These are phyloP conservation scores for Lasiodiplodia gonubiensis DNA, from an alignment of 2,329 filamentous ascomycete species.

Conservation along the genomic window DNA sequence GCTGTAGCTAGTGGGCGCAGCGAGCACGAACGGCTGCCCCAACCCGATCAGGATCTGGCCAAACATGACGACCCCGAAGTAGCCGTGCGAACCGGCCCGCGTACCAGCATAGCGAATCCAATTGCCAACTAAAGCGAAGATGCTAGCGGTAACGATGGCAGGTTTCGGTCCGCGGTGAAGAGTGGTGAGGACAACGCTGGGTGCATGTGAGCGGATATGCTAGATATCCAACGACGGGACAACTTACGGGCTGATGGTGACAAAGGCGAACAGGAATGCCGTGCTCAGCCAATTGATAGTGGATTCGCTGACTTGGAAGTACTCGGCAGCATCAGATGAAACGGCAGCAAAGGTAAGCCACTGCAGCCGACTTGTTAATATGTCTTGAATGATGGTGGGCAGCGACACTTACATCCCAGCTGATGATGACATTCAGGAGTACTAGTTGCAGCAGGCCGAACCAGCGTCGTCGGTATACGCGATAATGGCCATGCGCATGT, in stretches of 20 bases:
- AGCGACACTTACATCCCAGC: slow-evolving; percentile 81
- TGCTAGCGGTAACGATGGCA: slow-evolving; percentile 74
- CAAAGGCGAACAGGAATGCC: slow-evolving; percentile 84
- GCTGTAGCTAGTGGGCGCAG: slow-evolving; percentile 87
- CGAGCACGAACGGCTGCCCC: slow-evolving; percentile 89
- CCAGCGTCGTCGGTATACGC: slow-evolving; percentile 84
- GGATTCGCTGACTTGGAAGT: slow-evolving; percentile 75
- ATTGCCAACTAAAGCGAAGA: slow-evolving; percentile 80
- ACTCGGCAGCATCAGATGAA: slow-evolving; percentile 72
- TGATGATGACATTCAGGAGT: slow-evolving; percentile 88
- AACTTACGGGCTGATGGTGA: slow-evolving; percentile 68
- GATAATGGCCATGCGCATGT: slow-evolving; percentile 36
- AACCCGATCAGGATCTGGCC: slow-evolving; percentile 90
- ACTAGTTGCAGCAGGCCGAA: slow-evolving; percentile 84
- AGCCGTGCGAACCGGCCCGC: slow-evolving; percentile 59
- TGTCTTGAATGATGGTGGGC: neutral
- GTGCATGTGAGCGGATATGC: slow-evolving; percentile 2
- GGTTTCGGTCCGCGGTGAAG: slow-evolving; percentile 77
- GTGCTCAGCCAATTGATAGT: slow-evolving; percentile 94
- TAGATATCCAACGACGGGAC: neutral
- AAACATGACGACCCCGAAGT: slow-evolving; percentile 80
- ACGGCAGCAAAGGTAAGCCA: slow-evolving; percentile 94
- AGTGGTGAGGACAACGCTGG: slow-evolving; percentile 68
- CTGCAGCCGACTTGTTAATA: slow-evolving; percentile 50
- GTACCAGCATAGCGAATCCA: slow-evolving; percentile 87